Evolutionary conservation across 2,329 filamentous ascomycete genomes (phyloP).

Genomic region (Colletotrichum euphorbiae): DNA sequence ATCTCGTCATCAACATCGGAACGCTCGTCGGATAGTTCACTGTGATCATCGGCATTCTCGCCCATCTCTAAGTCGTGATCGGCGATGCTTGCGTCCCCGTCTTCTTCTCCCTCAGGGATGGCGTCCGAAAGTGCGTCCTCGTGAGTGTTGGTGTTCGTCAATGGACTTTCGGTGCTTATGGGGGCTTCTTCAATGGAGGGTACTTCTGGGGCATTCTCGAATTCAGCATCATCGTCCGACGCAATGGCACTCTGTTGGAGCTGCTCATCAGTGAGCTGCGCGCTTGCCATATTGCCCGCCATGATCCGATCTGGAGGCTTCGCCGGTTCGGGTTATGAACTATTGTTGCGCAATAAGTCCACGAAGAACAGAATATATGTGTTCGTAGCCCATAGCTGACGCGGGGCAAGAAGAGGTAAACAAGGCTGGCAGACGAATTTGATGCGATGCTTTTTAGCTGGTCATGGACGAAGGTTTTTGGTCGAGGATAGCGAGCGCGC

Average conservation of each 20-base stretch:
- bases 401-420: background rate
- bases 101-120: constrained; percentile 40
- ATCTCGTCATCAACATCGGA: constrained; percentile 52
- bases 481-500: background rate
- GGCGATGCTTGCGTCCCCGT: constrained; percentile 40
- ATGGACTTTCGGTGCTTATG: constrained; percentile 35
- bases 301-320: background rate
- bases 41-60: constrained; percentile 38
- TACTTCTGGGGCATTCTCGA: constrained; percentile 52
- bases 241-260: constrained; percentile 66
- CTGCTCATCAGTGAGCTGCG: constrained; percentile 68
- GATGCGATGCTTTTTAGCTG: background rate
- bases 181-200: constrained; percentile 41
- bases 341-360: constrained; percentile 9
- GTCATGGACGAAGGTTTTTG: background rate
- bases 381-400: constrained; percentile 30
- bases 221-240: constrained; percentile 59
- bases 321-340: background rate
- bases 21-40: constrained; percentile 55
- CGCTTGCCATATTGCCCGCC: constrained; percentile 56
- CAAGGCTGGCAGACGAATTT: background rate
- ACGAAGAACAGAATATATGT: background rate
- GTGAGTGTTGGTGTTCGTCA: constrained; percentile 15
- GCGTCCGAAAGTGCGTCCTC: constrained; percentile 29
- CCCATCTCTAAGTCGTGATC: constrained; percentile 54